Evolutionary conservation across 768 basidiomycete species (phyloP).

Genomic region (Rhodotorula taiwanensis): DNA sequence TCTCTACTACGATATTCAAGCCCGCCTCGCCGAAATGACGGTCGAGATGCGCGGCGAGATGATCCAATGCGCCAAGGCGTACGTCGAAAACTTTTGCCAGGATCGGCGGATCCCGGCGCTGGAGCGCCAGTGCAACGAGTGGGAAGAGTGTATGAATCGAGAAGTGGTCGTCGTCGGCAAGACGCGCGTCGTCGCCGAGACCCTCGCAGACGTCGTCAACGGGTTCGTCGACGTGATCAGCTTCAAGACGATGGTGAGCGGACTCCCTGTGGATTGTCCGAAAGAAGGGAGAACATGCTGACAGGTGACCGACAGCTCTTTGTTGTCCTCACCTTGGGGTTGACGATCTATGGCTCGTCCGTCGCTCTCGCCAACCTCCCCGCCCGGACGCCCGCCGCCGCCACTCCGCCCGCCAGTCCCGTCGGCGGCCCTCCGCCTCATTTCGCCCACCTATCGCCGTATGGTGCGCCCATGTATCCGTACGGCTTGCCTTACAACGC

Average conservation of each 20-base stretch:
- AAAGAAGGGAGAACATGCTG: not conserved
- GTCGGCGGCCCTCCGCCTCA: not conserved
- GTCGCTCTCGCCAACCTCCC: conserved; percentile 22
- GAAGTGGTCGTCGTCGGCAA: conserved; percentile 84
- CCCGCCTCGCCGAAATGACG: conserved; percentile 78
- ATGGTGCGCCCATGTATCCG: conserved; percentile 1
- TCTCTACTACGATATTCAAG: conserved; percentile 80
- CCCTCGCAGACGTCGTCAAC: conserved; percentile 92
- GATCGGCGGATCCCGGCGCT: conserved; percentile 71
- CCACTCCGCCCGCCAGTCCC: not conserved
- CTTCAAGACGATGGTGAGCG: conserved; percentile 80
- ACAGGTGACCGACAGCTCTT: conserved; percentile 41
- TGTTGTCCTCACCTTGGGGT: conserved; percentile 42
- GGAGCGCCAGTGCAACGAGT: conserved; percentile 73
- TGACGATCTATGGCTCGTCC: conserved; percentile 35
- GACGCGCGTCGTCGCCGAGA: conserved; percentile 82
- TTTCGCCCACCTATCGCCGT: not conserved
- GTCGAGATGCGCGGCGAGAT: conserved; percentile 93
- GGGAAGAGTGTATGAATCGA: conserved; percentile 62
- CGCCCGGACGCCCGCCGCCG: not conserved
- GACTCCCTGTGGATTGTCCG: not conserved
- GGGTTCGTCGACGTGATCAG: conserved; percentile 95
- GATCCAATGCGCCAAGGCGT: conserved; percentile 69
- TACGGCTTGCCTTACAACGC: conserved; percentile 24
- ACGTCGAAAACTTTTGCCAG: conserved; percentile 75